Evolutionary conservation across 768 basidiomycete species (phyloP).

Genomic region (Ramaria rubella): DNA sequence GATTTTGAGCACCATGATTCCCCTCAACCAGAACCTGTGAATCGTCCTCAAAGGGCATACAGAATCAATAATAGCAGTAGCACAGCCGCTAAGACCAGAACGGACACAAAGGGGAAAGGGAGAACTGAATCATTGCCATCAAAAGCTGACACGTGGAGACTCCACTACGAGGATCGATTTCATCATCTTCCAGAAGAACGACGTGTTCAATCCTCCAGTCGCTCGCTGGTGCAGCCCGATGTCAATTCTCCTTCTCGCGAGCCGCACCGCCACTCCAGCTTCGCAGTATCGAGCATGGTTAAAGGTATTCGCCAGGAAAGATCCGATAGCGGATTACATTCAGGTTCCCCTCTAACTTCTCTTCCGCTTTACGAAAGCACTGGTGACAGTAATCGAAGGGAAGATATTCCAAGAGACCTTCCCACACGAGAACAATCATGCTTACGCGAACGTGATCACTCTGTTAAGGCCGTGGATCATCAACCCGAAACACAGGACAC

Average conservation of each 20-base stretch:
- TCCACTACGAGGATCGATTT: background rate
- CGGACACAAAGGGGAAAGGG: conserved; percentile 5
- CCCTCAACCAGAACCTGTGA: background rate
- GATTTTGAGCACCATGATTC: background rate
- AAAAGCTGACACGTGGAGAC: background rate
- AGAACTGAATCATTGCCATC: background rate
- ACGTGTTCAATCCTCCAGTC: too few species aligned
- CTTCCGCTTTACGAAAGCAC: background rate
- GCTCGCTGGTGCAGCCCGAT: too few species aligned
- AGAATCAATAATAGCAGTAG: background rate
- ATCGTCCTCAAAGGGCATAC: background rate
- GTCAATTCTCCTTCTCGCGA: too few species aligned
- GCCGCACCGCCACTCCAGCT: too few species aligned
- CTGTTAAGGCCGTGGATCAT: background rate
- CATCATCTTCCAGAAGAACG: background rate
- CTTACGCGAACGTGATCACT: background rate
- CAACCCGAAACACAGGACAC: background rate
- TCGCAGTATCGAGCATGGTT: too few species aligned
- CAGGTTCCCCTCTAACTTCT: background rate
- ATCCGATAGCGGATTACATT: too few species aligned
- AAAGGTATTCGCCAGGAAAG: too few species aligned
- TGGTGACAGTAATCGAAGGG: background rate
- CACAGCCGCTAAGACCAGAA: background rate
- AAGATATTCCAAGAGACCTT: background rate
- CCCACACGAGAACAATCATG: background rate